Evolutionary conservation across 2,329 filamentous ascomycete species (phyloP), one percentile per base, ranked within the genome.

Genomic region (Aspergillus aculeatinus): DNA sequence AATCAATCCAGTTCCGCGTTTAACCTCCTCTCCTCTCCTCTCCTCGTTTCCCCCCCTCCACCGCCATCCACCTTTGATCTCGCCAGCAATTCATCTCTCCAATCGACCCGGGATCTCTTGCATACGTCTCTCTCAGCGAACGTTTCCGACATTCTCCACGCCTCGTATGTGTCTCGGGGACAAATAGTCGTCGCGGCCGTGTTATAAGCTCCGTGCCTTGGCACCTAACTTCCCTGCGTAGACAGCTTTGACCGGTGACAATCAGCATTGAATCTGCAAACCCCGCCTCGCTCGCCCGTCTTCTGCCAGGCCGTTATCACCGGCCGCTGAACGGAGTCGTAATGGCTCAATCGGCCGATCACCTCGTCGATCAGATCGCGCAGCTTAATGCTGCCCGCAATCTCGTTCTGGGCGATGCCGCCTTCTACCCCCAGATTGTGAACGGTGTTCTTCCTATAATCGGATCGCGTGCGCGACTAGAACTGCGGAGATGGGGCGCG

Each of bases 391-490:
- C 90, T 70, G 95, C 95, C 64, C 91, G 95, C 72, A 91, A 91
- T 74, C 89, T 98, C 63, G 93, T 96, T 57, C 85, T 98, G 61
- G 87, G 86, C 68, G 93, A 98, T 77, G 85, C 93, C 64, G 87
- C 87, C 72, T 92, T 96, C 79, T 99, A 98, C 76, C 88, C 89
- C 54, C 91, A 91, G 76, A 94, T 99, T 73, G 89, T 99, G 64
- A 90, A 91, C 72, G 92, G 92, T 51, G 92, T 98, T 64, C 81
- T 98, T n/a, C 92, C 93, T 58, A 93, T 98, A 70, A 90, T 97
- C 76, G 88, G 89, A 62, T 86, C 89, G 55, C 83, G 84, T 65
- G 85, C 91, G 64, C 84, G 86, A 62, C 79, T 96, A 59, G 91
- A 96, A 77, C 81, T 98, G 70, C 89, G 92, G 77, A 83, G 93